Conservation (phyloP, 345 rosid genomes). For the Eucalyptus camaldulensis region DNA sequence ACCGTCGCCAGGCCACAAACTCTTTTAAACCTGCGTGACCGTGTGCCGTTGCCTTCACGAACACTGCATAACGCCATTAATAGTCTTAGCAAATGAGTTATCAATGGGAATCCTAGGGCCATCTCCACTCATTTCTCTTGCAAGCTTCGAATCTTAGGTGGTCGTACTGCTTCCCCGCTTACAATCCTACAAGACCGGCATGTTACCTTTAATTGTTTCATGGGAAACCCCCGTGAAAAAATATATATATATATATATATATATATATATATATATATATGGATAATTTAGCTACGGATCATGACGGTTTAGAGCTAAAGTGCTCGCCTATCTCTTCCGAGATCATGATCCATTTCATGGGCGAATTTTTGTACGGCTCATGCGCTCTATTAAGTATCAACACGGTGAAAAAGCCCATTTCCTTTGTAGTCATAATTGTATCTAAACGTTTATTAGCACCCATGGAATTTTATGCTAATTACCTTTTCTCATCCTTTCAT, state of each 20-base stretch:
- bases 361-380: neutral
- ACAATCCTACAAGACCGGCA: neutral
- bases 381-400: neutral
- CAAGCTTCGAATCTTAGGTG: neutral
- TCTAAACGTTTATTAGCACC: neutral
- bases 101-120: neutral
- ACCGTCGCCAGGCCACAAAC: neutral
- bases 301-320: neutral
- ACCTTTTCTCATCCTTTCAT: neutral
- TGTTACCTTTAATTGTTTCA: neutral
- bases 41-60: conserved; percentile 60
- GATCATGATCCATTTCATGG: neutral
- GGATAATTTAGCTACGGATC: neutral
- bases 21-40: neutral
- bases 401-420: neutral
- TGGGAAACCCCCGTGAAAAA: neutral
- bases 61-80: conserved; percentile 3
- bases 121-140: neutral
- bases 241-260: too few species aligned
- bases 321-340: neutral
- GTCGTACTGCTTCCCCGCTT: neutral
- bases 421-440: neutral
- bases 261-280: too few species aligned
- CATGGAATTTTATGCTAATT: neutral
- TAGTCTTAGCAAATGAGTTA: neutral